Percentiles rank a stretch among this genome's conserved stretches.
phyloP scores from a whole-genome alignment of 2,329 filamentous ascomycete species.

The Sporothrix phasma region DNA sequence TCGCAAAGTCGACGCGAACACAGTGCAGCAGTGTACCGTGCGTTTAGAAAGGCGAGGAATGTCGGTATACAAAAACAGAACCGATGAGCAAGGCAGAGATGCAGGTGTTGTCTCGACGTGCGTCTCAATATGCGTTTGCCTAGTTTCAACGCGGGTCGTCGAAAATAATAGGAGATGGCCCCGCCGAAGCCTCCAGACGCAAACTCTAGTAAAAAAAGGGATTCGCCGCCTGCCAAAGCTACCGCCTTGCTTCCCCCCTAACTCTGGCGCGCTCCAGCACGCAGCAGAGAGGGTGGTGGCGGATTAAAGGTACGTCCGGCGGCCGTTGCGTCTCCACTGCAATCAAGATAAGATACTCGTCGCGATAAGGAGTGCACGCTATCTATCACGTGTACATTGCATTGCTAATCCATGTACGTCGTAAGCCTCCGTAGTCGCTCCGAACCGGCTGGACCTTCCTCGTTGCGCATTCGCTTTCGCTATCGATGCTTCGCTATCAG shows the following conservation, averaged over 20 bases:
- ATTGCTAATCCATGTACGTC: too few species aligned
- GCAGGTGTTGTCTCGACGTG: neutral
- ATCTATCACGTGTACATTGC: neutral
- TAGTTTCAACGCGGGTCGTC: constrained; percentile 8
- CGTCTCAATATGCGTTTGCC: constrained; percentile 11
- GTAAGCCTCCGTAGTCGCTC: neutral
- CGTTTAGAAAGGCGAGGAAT: neutral
- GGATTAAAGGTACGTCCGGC: constrained; percentile 17
- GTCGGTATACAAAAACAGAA: neutral
- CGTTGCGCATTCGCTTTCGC: neutral
- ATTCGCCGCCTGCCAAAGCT: constrained; percentile 6
- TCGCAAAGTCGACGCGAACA: neutral
- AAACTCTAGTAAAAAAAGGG: constrained; percentile 11
- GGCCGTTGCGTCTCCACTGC: neutral
- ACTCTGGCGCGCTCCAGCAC: neutral
- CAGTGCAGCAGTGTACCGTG: neutral
- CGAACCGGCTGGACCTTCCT: neutral
- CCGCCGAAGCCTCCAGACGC: constrained; percentile 18
- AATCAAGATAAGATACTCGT: neutral
- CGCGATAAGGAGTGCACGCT: neutral
- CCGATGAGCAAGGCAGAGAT: neutral
- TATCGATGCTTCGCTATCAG: neutral
- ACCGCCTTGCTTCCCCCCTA: neutral
- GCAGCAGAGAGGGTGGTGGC: constrained; percentile 2
- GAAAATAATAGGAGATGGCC: constrained; percentile 17